Evolutionary conservation across 2,329 filamentous ascomycete genomes (phyloP).

Genomic region (Phaeosphaeriaceae sp.): DNA sequence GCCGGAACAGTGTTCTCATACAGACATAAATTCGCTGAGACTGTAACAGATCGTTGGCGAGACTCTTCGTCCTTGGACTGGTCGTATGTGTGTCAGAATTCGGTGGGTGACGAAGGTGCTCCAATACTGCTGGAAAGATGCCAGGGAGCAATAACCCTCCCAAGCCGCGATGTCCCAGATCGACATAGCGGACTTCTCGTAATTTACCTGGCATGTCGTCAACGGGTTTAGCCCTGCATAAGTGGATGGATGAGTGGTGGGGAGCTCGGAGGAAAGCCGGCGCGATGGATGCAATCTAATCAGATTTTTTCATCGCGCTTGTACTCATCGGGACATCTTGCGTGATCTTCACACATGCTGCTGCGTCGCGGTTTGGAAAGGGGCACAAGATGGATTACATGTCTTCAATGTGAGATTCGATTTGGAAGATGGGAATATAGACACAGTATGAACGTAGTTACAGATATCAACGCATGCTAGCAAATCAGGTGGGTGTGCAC

Average conservation of each 20-base stretch:
- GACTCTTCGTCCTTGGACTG: neutral
- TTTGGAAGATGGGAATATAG: neutral
- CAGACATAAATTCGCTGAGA: neutral
- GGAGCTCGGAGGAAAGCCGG: neutral
- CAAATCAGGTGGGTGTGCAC: slow-evolving; percentile 4
- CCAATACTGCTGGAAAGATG: neutral
- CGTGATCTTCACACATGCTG: neutral
- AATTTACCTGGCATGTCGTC: slow-evolving; percentile 15
- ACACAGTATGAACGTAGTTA: neutral
- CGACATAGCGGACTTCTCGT: slow-evolving; percentile 27
- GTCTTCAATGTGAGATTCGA: neutral
- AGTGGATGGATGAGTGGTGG: slow-evolving; percentile 11
- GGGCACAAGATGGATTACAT: neutral
- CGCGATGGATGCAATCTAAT: slow-evolving; percentile 19
- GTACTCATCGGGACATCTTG: neutral
- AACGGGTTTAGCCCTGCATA: slow-evolving; percentile 26
- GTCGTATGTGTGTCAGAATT: neutral
- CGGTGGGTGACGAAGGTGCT: neutral
- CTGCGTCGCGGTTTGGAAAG: neutral
- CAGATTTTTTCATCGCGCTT: slow-evolving; percentile 21
- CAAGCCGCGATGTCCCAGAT: slow-evolving; percentile 30
- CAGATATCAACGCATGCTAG: neutral
- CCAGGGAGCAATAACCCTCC: slow-evolving; percentile 2
- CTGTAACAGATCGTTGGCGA: neutral
- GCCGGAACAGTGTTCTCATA: neutral